Percentiles rank a stretch among this genome's conserved stretches.
Evolutionary conservation across 305 asterid species (phyloP).

Genomic region (Vinca major): DNA sequence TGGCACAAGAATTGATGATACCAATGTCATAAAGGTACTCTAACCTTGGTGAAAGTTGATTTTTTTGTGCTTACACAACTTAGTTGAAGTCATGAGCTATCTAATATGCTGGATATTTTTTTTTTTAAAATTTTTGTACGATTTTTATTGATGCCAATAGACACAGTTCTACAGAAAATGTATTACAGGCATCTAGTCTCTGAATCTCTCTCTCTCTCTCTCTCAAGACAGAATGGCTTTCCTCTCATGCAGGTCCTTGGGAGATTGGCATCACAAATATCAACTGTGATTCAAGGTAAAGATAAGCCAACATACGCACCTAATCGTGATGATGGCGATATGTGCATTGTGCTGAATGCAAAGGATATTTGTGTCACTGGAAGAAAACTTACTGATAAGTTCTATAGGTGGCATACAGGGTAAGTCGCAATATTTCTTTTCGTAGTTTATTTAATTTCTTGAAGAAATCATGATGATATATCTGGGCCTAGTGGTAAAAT

Average conservation of each 20-base stretch:
- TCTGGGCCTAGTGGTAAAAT: neutral
- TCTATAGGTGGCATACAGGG: conserved; percentile 96
- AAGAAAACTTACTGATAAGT: conserved; percentile 81
- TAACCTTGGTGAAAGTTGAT: too few species aligned
- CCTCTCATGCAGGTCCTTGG: conserved; percentile 58
- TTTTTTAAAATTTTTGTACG: too few species aligned
- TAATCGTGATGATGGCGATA: conserved; percentile 68
- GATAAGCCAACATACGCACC: conserved; percentile 87
- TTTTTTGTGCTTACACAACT: too few species aligned
- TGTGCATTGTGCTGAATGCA: conserved; percentile 80
- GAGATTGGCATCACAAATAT: conserved; percentile 78
- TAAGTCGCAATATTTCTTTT: conserved; percentile 15
- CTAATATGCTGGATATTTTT: neutral
- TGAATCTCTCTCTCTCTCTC: neutral
- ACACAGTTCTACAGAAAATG: neutral
- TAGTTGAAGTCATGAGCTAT: neutral
- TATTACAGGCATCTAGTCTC: neutral
- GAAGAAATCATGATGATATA: conserved; percentile 5
- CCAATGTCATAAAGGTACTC: too few species aligned
- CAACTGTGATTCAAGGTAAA: conserved; percentile 90
- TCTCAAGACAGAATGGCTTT: conserved; percentile 2
- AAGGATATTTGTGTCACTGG: conserved; percentile 80
- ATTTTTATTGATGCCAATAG: neutral
- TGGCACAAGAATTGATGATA: too few species aligned
- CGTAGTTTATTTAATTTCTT: conserved; percentile 1